Percentiles rank a stretch among this genome's conserved stretches.
Evolutionary conservation across 495 filamentous ascomycete genomes (phyloP).

Genomic region (Aspergillus conjunctus): DNA sequence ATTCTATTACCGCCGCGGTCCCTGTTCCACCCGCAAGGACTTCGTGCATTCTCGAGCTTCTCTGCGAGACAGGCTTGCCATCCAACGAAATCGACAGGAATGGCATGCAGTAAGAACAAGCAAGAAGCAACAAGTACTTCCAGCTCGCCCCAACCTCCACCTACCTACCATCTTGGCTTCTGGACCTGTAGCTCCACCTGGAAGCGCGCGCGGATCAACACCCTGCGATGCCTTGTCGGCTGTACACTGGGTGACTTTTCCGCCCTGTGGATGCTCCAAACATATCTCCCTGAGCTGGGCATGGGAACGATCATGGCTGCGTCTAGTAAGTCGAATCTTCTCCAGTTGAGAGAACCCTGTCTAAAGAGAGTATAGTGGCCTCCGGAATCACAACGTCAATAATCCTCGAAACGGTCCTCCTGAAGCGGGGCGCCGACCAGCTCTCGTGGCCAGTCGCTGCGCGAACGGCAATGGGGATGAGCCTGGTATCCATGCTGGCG

Average conservation of each 20-base stretch:
- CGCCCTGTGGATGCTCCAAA: conserved; percentile 40
- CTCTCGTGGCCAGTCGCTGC: conserved; percentile 40
- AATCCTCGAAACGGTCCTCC: conserved; percentile 46
- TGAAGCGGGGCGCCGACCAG: conserved; percentile 42
- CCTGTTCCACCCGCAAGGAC: too few relatives aligned
- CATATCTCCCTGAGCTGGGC: conserved; percentile 39
- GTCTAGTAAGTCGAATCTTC: conserved; percentile 17
- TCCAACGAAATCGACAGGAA: background rate
- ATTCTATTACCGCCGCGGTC: too few relatives aligned
- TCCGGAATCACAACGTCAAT: conserved; percentile 47
- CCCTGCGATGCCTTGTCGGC: conserved; percentile 45
- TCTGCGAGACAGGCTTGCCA: background rate
- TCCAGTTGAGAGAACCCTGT: background rate
- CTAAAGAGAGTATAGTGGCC: conserved; percentile 35
- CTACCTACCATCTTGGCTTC: conserved; percentile 22
- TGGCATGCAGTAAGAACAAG: background rate
- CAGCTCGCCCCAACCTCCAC: background rate
- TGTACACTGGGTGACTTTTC: conserved; percentile 50
- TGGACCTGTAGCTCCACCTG: conserved; percentile 40
- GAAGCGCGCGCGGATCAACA: conserved; percentile 46
- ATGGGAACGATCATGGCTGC: conserved; percentile 41
- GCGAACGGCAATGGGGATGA: conserved; percentile 52
- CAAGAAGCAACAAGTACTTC: background rate
- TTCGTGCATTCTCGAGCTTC: background rate
- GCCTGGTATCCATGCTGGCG: conserved; percentile 49